Base-by-base conservation (phyloP, 331 rosid genomes). In the Malus hybrid region DNA sequence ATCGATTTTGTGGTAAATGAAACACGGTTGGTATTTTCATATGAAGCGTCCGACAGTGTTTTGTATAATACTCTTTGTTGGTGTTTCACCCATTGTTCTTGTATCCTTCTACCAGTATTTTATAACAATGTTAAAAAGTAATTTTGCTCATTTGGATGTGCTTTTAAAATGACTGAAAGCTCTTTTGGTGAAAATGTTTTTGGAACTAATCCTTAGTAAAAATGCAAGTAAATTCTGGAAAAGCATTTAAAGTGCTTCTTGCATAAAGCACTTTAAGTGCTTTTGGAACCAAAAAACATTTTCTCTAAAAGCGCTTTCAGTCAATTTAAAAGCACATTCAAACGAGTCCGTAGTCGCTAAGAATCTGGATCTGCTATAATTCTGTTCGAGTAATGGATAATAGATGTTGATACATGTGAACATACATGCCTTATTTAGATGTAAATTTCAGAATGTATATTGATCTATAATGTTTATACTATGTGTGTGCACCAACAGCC, bases 401-500 rank as follows among this genome's bases (percentile, higher is more conserved):
- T 28, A 28, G 67, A 28, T 62, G 67, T 62, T 28, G 20, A 29
- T 20, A 20, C 14, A 33, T 33, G 66, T 20, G 52, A 56, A 13
- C 27, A 71, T 13, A 2, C 70, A 10, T 33, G 16, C 28, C 27
- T 34, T 32, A 10, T 11, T 31, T 64, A 18, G 13, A 31, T 32
- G 7, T 32, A 28, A 18, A 29, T 64, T 64, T 34, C 10, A 14
- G 18, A 57, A n/a, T 39, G 57, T 39, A 31, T 13, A 10, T 9
- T 39, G 6, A 18, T 16, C 29, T 5, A n/a, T 60, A 59, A 36
- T 60, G 68, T 60, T 1, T 18, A 31, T 29, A 10, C 11, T 6
- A 19, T 65, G 55, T 50, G 6, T 52, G 12, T 66, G 20, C 36
- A 22, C 15, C 3, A 34, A n/a, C 80, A 92, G 96, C 96, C 97